phyloP scores from a whole-genome alignment of 2,329 filamentous ascomycete genomes.

The Alternaria atra region DNA sequence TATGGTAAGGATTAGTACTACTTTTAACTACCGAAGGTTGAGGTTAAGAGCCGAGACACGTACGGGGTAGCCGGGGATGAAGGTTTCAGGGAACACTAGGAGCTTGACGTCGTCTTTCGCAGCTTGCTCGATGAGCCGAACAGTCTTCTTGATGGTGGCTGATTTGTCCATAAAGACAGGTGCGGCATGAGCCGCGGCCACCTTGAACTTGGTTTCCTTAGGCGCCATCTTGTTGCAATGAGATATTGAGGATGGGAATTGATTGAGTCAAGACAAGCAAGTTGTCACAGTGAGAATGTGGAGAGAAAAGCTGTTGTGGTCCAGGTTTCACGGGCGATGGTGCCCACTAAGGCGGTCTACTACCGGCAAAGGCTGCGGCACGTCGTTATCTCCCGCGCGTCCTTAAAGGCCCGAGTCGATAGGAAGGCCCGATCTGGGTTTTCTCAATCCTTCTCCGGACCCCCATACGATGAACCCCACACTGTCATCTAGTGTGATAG shows the following conservation, averaged over 20 bases:
- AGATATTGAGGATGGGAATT: neutral
- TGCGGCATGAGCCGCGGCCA: conserved; percentile 49
- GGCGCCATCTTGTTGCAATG: conserved; percentile 22
- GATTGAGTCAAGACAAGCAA: neutral
- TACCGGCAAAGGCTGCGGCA: neutral
- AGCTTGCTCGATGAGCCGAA: conserved; percentile 47
- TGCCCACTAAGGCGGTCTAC: neutral
- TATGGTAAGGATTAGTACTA: conserved; percentile 23
- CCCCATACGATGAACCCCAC: neutral
- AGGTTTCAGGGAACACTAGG: conserved; percentile 50
- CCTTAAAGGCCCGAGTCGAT: neutral
- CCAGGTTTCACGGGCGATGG: neutral
- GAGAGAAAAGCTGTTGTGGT: neutral
- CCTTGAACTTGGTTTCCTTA: conserved; percentile 44
- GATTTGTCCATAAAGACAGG: conserved; percentile 52
- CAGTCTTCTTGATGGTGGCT: conserved; percentile 45
- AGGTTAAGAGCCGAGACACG: conserved; percentile 14
- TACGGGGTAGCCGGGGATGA: conserved; percentile 50
- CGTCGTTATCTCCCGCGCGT: conserved; percentile 4
- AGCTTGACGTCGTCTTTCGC: conserved; percentile 41
- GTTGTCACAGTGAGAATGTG: neutral
- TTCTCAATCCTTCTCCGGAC: neutral
- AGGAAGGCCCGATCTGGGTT: neutral
- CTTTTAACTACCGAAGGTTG: neutral
- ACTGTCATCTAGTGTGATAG: neutral